Base-by-base conservation (phyloP, 192 early-diverging fungal genomes). In the Coemansia sp. region DNA sequence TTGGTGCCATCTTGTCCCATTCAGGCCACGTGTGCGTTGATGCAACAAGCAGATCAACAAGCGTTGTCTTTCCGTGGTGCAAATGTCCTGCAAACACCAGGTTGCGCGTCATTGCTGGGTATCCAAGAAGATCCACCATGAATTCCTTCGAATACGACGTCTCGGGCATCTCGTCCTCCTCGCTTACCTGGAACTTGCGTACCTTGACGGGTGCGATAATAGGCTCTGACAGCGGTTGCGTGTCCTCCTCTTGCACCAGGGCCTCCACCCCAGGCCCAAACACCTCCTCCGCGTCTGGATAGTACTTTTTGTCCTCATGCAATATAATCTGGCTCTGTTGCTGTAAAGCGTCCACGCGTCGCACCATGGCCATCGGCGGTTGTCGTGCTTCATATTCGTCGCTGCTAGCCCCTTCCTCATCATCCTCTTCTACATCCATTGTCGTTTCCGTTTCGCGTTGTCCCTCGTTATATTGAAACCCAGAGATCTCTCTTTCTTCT, bases 281-380 rank as follows among this genome's bases (percentile, higher is more conserved):
- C 19, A 99, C 90, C 66, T 98, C 96, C 75, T 93, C 92, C 6
- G 96, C 96, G n/a, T 91, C 89, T 5, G 96, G 95, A 64, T 99
- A 99, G 84, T 98, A 98, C 73, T 94, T 93, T 75, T 99, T 99
- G 71, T 99, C 96, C 75, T 99, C 98, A 61, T 99, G 98, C 62
- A 98, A 85, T 1, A 99, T 91, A 44, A 99, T 87, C 70, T 95
- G 93, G 56, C 84, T 90, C 56, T 70, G 71, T 26, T 54, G 52
- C 7, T 59, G 38, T 12, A 71, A 64, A 8, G 61, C 63, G 23
- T 79, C 74, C 16, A 74, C 67, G 61, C 74, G 72, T 21, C 63
- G 61, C 18, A 61, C 65, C 68, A 84, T 79, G 12, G 73, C 66
- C 67, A 73, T 70, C 21, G 54, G 64, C 8, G 63, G 40, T 23